A percentile compares a stretch with the other conserved stretches of the same genome.
Evolutionary conservation across 2,329 filamentous ascomycete species (phyloP).

Genomic region (Elsinoe perseae): DNA sequence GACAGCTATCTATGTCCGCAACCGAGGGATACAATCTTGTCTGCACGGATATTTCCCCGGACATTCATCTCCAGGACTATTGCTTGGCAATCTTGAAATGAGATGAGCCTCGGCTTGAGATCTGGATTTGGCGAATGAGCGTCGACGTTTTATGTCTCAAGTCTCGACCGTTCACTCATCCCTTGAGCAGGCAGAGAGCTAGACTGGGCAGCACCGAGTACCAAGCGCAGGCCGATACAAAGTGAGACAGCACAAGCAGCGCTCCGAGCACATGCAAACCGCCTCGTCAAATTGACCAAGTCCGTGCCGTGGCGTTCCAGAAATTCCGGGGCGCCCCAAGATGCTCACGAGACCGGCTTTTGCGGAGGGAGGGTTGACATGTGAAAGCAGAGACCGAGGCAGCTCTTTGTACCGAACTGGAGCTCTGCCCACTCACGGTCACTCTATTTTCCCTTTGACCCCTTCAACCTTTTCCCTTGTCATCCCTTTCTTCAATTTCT

Average conservation of each 20-base stretch:
- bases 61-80: background rate
- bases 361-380: constrained; percentile 2
- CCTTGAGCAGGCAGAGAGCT: background rate
- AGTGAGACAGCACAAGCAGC: background rate
- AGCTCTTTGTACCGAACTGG: constrained; percentile 6
- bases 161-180: constrained; percentile 12
- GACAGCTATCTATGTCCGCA: background rate
- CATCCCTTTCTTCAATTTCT: background rate
- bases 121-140: constrained; percentile 13
- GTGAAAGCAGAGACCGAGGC: constrained; percentile 15
- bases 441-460: constrained; percentile 12
- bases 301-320: background rate
- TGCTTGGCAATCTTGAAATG: constrained; percentile 7
- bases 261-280: background rate
- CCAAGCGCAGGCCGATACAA: background rate
- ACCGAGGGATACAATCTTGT: background rate
- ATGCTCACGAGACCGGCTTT: constrained; percentile 8
- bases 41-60: constrained; percentile 8
- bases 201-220: background rate
- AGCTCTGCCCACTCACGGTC: constrained; percentile 12
- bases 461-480: constrained; percentile 9
- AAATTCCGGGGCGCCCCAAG: constrained; percentile 8
- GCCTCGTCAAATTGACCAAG: background rate
- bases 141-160: constrained; percentile 9
- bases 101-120: constrained; percentile 9